Base-by-base conservation (phyloP, 2,329 filamentous ascomycete species). In the Cercospora sesami region DNA sequence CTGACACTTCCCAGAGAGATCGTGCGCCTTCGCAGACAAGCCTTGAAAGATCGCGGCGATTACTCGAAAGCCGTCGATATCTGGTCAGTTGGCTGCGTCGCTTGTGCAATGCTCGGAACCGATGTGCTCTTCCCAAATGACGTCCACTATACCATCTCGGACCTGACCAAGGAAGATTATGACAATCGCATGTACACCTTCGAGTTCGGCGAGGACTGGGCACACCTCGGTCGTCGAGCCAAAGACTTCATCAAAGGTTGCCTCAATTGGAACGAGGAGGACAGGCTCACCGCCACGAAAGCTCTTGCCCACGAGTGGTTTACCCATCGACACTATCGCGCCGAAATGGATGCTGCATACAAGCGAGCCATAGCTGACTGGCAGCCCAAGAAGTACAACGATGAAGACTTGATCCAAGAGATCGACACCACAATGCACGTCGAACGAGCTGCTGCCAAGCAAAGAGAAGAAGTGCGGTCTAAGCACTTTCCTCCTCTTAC, bases 1-100 rank as follows among this genome's bases (percentile, higher is more conserved):
- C 55, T 33, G 42, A 73, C 26, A 16, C 10, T 51, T 7, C 33
- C 75, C 75, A 66, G 82, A 80, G 71, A 79, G 80, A 51, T 82
- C 77, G 68, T 69, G 65, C 14, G 68, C 67, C 31, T 76, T 74
- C 28, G 72, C 73, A 8, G 39, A 12, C n/a, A 69, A 14, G 61
- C 67, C 28, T 53, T 66, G 7, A 66, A 69, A 21, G 36, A 45
- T 1, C 68, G 74, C 1, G 57, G 74, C 39, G 85, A 86, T 2
- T 89, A 89, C 74, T 86, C 85, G 30, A 84, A 84, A 73, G 82
- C 85, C 9, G 81, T 89, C 8, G 87, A 90, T 71, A 82, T 90
- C 75, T 89, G 87, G 87, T 86, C 87, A 0, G 73, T 89, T n/a
- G 87, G 87, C 5, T 83, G 82, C 58, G 80, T 89, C 2, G 80